These are phyloP conservation scores for Capsaspora owczarzaki DNA, from an alignment of 78 protist genomes.

Conservation along the genomic window DNA sequence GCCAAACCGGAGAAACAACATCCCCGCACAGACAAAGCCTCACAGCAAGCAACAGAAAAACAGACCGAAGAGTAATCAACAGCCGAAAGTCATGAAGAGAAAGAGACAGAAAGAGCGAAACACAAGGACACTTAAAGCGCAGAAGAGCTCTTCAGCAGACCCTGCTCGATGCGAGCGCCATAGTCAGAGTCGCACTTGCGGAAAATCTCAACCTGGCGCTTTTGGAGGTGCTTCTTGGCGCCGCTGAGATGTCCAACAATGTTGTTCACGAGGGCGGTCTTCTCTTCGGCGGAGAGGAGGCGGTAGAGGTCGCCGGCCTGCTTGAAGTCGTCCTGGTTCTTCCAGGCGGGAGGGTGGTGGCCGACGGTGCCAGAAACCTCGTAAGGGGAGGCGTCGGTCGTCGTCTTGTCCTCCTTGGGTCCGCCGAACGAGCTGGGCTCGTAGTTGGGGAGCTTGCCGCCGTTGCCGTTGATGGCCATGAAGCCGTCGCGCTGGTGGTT, in stretches of 20 bases:
- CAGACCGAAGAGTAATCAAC: no score
- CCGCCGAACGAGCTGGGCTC: constrained; percentile 50
- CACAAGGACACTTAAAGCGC: no score
- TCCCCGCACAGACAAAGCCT: no score
- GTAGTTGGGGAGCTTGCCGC: constrained; percentile 41
- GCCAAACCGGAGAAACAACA: no score
- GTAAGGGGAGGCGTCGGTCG: no score
- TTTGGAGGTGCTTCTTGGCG: neutral
- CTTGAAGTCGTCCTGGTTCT: constrained; percentile 33
- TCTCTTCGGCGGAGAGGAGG: constrained; percentile 14
- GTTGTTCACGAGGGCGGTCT: neutral
- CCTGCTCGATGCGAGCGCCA: neutral
- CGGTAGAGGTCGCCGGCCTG: constrained; percentile 57
- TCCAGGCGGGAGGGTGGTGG: neutral
- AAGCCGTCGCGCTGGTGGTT: constrained; percentile 50
- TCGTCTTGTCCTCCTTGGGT: no score
- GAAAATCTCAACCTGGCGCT: neutral
- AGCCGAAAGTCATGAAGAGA: no score
- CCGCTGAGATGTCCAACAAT: neutral
- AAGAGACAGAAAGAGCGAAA: no score
- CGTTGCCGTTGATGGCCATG: constrained; percentile 46
- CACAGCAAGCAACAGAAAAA: no score
- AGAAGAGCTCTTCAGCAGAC: no score
- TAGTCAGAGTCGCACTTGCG: neutral
- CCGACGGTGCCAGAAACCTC: neutral